These are phyloP conservation scores for Fusarium pseudonygamai DNA, from an alignment of 2,329 filamentous ascomycete species.

Conservation along the genomic window DNA sequence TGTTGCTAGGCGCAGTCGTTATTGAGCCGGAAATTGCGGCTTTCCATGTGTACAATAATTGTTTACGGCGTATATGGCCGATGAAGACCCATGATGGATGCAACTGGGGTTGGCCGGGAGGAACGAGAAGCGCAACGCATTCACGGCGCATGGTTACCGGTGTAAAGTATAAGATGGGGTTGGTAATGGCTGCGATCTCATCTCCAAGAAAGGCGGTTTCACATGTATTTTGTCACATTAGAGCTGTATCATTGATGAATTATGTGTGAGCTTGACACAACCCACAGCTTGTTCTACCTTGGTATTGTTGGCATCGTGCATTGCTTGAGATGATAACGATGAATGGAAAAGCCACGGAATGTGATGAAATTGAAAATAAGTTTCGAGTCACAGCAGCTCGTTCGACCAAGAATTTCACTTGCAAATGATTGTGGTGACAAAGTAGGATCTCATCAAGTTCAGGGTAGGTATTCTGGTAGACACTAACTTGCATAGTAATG, in stretches of 20 bases:
- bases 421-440: background rate
- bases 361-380: background rate
- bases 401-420: background rate
- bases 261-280: slow-evolving; percentile 29
- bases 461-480: slow-evolving; percentile 3
- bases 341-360: background rate
- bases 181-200: slow-evolving; percentile 45
- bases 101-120: slow-evolving; percentile 30
- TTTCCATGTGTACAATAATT: slow-evolving; percentile 43
- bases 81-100: slow-evolving; percentile 35
- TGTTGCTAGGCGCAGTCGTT: slow-evolving; percentile 32
- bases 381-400: background rate
- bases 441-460: background rate
- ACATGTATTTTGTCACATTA: slow-evolving; percentile 44
- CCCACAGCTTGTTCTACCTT: background rate
- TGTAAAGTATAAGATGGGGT: slow-evolving; percentile 43
- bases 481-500: background rate
- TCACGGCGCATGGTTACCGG: slow-evolving; percentile 33
- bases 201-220: slow-evolving; percentile 42
- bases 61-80: slow-evolving; percentile 42
- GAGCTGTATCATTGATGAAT: slow-evolving; percentile 37
- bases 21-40: slow-evolving; percentile 30
- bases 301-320: background rate
- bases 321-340: background rate
- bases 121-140: slow-evolving; percentile 33